These are phyloP conservation scores for Globisporangium emineosum DNA, from an alignment of 352 stramenopile genomes.

Conservation along the genomic window DNA sequence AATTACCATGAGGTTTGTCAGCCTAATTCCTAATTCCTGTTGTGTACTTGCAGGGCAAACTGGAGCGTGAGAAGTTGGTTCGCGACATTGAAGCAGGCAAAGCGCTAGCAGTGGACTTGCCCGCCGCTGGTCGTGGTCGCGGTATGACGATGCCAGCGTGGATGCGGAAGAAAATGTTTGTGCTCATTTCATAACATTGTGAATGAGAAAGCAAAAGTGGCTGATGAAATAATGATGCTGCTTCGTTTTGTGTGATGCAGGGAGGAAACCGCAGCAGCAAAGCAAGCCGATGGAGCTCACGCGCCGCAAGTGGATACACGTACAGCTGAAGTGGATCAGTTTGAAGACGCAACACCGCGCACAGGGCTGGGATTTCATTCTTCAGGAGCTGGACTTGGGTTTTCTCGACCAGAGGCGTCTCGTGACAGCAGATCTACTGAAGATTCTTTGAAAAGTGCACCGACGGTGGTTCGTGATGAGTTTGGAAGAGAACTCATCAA, in stretches of 20 bases:
- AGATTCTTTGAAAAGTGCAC: background rate
- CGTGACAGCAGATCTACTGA: background rate
- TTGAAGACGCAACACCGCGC: conserved; percentile 47
- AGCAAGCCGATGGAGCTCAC: background rate
- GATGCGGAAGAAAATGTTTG: conserved; percentile 91
- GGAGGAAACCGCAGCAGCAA: conserved; percentile 48
- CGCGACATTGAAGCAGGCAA: conserved; percentile 71
- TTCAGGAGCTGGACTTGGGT: background rate
- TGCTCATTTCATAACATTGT: too few species aligned
- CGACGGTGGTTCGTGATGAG: conserved; percentile 20
- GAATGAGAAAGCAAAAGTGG: background rate
- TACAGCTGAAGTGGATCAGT: conserved; percentile 31
- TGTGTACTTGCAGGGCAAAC: conserved; percentile 38
- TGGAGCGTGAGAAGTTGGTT: conserved; percentile 63
- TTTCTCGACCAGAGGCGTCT: background rate
- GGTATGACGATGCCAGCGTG: conserved; percentile 91
- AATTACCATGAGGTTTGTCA: background rate
- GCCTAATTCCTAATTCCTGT: background rate
- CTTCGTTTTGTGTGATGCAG: conserved; percentile 23
- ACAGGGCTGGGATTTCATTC: conserved; percentile 27
- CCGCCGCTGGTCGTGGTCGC: conserved; percentile 61
- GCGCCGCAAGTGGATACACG: background rate
- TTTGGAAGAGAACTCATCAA: conserved; percentile 27
- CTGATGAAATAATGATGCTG: background rate
- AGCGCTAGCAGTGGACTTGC: conserved; percentile 47